Base-by-base conservation (phyloP, 768 basidiomycete genomes). In the Heimioporus sp. region DNA sequence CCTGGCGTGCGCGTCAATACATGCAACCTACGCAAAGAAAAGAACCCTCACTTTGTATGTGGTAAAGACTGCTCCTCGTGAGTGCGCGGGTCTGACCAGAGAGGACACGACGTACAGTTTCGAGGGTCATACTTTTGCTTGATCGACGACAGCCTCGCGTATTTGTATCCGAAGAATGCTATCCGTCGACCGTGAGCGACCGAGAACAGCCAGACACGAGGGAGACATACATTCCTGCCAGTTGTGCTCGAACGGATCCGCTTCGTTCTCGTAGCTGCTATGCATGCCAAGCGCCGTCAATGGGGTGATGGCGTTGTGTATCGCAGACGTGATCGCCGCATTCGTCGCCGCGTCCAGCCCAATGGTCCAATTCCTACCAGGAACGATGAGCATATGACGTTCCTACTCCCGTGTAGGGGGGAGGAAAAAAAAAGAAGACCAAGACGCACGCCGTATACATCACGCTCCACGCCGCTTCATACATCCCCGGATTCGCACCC, bases 151-250 rank as follows among this genome's bases (percentile, higher is more conserved):
- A 64, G 30, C 5, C 34, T n/a, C 3, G 52, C 41, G 21, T 61
- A 64, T 24, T 63, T 64, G 43, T 55, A 58, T 34, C 59, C 56
- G 31, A 63, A 61, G 40, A 61, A 64, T n/a, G 39, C 59, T 65
- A 19, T 19, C 0, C 17, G 9, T n/a, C 31, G n/a, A 20, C 40
- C n/a, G n/a, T n/a, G n/a, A n/a, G n/a, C n/a, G n/a, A n/a, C n/a
- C n/a, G n/a, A n/a, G n/a, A n/a, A n/a, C n/a, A n/a, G n/a, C n/a
- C n/a, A n/a, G n/a, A n/a, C n/a, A n/a, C n/a, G n/a, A n/a, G n/a
- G n/a, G n/a, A n/a, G 10, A 34, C 32, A 34, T 34, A 34, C 15
- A 10, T 7, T 24, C 4, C 16, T 37, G 19, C 30, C 37, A n/a
- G 24, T 34, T 34, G 10, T 9, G 10, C 32, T 34, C 32, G 13